Evolutionary conservation across 2,329 filamentous ascomycete genomes (phyloP).

Genomic region (Eurotiales sp.): DNA sequence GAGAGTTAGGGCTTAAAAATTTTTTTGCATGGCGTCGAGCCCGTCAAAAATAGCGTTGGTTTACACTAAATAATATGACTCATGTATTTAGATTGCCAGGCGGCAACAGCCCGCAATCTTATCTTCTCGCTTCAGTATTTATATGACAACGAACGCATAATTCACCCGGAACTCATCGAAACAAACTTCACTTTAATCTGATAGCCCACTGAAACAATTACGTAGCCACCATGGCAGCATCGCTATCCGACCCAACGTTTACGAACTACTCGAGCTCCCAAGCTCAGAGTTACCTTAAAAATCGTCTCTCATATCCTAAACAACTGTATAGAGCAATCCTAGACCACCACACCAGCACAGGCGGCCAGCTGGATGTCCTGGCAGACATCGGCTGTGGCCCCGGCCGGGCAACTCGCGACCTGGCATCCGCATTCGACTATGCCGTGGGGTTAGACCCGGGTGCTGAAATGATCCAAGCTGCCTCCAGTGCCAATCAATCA

Average conservation of each 20-base stretch:
- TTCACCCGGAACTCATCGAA: too few relatives aligned
- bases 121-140: too few relatives aligned
- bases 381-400: conserved; percentile 59
- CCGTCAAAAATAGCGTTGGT: too few relatives aligned
- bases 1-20: too few relatives aligned
- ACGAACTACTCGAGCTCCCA: conserved; percentile 21
- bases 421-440: conserved; percentile 46
- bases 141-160: too few relatives aligned
- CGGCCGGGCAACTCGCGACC: conserved; percentile 45
- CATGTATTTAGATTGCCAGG: too few relatives aligned
- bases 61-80: too few relatives aligned
- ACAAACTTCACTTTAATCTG: too few relatives aligned
- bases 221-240: not conserved
- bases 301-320: conserved; percentile 46
- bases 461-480: conserved; percentile 51
- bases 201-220: too few relatives aligned
- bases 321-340: conserved; percentile 48
- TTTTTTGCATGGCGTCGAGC: too few relatives aligned
- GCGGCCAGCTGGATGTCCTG: conserved; percentile 42
- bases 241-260: conserved; percentile 20
- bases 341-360: conserved; percentile 45
- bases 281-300: conserved; percentile 38
- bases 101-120: too few relatives aligned
- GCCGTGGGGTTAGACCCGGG: conserved; percentile 52
- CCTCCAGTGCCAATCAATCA: conserved; percentile 22